Base-by-base conservation (phyloP, 345 rosid genomes). In the Salix suchowensis region DNA sequence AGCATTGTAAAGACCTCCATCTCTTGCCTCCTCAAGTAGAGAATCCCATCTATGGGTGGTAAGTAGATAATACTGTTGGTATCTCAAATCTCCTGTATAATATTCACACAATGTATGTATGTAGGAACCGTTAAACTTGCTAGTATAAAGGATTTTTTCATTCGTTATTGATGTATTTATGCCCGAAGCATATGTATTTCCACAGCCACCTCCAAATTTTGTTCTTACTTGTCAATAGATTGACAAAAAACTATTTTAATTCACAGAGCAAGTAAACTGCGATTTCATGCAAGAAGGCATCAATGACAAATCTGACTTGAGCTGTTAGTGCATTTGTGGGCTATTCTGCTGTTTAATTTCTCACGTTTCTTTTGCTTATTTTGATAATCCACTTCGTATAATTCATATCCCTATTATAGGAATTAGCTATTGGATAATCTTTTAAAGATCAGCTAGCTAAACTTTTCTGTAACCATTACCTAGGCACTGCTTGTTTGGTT, bases 21-120 rank as follows among this genome's bases (percentile, higher is more conserved):
- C 92, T 96, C 77, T 82, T 91, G 84, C 96, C 98, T 4, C 94
- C 97, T 24, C 94, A 86, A 36, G 97, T 87, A 71, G 92, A 89
- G 80, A 92, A 92, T 79, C 97, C 97, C 15, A 85, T 92, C 39
- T 90, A 90, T 82, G 91, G 92, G 46, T 92, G 92, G 94, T 92
- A 81, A 85, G 75, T 34, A 34, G 50, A 68, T 28, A 16, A n/a
- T 34, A 26, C 4, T 37, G n/a, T 10, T 14, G n/a, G 61, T 69
- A 23, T 12, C 34, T 6, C 30, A 23, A 30, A 26, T 61, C 67
- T 11, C 69, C n/a, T 79, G 60, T 75, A 81, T 76, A 72, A 24
- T 77, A 32, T 72, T 71, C 30, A 44, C 4, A 34, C 26, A 34
- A 28, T 74, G 70, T 66, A 70, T 23, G 5, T 85, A 74, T 21